Base-by-base conservation (phyloP, 1,284 basidiomycete species). In the Sanghuangporus weigelae region DNA sequence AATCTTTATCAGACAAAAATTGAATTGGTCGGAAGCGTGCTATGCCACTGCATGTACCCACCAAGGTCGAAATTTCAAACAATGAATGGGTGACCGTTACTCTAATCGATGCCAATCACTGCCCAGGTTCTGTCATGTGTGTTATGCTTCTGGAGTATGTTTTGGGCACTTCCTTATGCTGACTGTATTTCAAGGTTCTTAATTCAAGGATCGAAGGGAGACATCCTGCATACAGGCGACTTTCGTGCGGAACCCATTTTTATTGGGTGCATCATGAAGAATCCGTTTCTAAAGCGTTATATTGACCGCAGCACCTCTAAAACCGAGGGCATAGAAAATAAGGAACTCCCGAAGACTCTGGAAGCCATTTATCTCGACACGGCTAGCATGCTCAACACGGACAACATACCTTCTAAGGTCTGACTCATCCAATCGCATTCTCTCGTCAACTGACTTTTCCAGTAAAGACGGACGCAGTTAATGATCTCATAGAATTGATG, bases 161-260 rank as follows among this genome's bases (percentile, higher is more conserved):
- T 11, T 40, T 26, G 31, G 40, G 23, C 36, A 23, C 3, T 46
- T 48, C 39, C 53, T 49, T 44, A 7, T 39, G 60, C 60, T 14
- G 42, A 49, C 63, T 44, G 16, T 61, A 35, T 58, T 36, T 8
- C 56, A 62, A 96, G 93, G 93, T 96, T 92, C 73, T 82, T 97
- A 16, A 85, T 97, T 60, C 90, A 94, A 71, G 92, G 93, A 6
- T 56, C 75, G 1, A 73, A 82, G 54, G 86, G 87, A 6, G 81
- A 92, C 0, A 79, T 97, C 19, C 82, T 98, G 3, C 94, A 98
- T 71, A 98, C 95, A 0, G 96, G 96, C 19, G 96, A 98, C 74
- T 81, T 98, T 60, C 84, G 96, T 49, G 93, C 92, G 0, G 96
- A 98, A 71, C 79, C 83, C 0, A 86, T 85, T 78, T 92, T 92